Evolutionary conservation across 768 basidiomycete genomes (phyloP).

Genomic region (Tricholoma matsutake): DNA sequence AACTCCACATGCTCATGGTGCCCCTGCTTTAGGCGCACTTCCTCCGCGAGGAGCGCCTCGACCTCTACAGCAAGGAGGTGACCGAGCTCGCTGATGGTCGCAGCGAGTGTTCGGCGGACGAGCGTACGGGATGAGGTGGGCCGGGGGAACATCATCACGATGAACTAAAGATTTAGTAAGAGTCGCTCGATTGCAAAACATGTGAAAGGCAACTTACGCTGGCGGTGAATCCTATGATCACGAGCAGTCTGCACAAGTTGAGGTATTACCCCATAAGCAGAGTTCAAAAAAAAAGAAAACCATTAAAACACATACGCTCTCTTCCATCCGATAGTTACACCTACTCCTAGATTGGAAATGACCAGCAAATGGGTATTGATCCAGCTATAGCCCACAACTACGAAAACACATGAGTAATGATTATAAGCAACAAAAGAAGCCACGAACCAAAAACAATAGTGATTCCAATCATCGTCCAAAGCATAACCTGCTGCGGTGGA

Average conservation of each 20-base stretch:
- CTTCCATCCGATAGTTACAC: slow-evolving; percentile 39
- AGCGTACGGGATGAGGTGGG: slow-evolving; percentile 40
- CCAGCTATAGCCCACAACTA: slow-evolving; percentile 44
- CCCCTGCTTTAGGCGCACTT: slow-evolving; percentile 31
- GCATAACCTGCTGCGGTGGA: slow-evolving; percentile 30
- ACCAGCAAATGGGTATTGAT: slow-evolving; percentile 31
- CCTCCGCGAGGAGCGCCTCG: slow-evolving; percentile 44
- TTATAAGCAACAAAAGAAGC: neutral
- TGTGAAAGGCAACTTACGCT: slow-evolving; percentile 26
- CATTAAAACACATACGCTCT: slow-evolving; percentile 31
- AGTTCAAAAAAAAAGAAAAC: neutral
- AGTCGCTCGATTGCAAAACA: neutral
- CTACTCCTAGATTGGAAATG: slow-evolving; percentile 32
- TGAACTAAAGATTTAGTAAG: slow-evolving; percentile 25
- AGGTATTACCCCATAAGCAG: neutral
- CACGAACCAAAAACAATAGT: slow-evolving; percentile 36
- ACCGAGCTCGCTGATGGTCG: slow-evolving; percentile 32
- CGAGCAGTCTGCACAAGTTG: slow-evolving; percentile 30
- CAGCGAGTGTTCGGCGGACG: slow-evolving; percentile 39
- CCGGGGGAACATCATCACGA: slow-evolving; percentile 46
- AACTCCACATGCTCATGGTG: slow-evolving; percentile 28
- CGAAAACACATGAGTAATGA: neutral
- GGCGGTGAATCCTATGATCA: slow-evolving; percentile 44
- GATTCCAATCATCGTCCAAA: slow-evolving; percentile 39
- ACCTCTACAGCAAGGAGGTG: slow-evolving; percentile 38